phyloP scores from a whole-genome alignment of 73 alveolate species.

The Paramecium pentaurelia region DNA sequence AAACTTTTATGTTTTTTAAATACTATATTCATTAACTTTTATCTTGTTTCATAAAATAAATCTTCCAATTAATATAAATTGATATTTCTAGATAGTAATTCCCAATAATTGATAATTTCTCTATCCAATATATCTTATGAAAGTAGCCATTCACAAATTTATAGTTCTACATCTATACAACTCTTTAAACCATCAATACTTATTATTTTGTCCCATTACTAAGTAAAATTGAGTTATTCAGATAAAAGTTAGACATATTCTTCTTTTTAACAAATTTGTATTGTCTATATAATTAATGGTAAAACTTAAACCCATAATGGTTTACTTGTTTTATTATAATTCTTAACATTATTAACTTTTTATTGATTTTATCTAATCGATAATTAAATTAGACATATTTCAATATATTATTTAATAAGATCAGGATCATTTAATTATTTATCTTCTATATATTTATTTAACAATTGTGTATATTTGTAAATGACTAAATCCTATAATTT shows the following conservation, averaged over 20 bases:
- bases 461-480: neutral
- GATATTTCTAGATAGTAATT: neutral
- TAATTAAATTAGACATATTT: neutral
- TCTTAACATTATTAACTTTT: neutral
- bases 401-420: neutral
- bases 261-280: neutral
- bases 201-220: neutral
- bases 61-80: constrained; percentile 28
- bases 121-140: neutral
- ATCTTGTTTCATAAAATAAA: neutral
- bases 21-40: neutral
- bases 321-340: neutral
- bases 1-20: neutral
- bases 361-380: neutral
- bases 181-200: constrained; percentile 5
- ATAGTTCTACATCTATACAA: neutral
- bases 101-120: constrained; percentile 11
- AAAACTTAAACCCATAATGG: neutral
- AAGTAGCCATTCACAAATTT: constrained; percentile 1
- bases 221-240: neutral
- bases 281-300: neutral
- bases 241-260: neutral
- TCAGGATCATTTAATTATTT: neutral
- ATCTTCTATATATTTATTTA: neutral
- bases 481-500: neutral